Conservation (phyloP, 805 yeast species). For the Saccharomyces mikatae region DNA sequence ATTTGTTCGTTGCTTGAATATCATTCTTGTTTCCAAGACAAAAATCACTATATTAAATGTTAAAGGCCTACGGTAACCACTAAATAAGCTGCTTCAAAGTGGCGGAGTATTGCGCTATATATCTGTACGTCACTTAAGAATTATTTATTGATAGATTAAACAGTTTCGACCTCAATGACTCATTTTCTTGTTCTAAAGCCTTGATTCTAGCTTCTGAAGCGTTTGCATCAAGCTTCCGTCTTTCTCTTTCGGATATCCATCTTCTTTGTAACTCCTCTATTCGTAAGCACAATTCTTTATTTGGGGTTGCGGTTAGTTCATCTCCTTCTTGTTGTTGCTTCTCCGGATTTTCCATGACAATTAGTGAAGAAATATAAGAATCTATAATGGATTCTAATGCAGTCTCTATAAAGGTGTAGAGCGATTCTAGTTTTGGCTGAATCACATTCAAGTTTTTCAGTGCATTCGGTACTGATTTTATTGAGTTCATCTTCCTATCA, state of each 20-base stretch:
- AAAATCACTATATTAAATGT: not conserved
- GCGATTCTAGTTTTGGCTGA: conserved; percentile 34
- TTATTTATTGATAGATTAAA: conserved; percentile 5
- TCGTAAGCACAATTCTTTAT: conserved; percentile 40
- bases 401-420: conserved; percentile 48
- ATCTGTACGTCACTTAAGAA: not conserved
- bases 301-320: conserved; percentile 7
- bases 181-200: conserved; percentile 51
- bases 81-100: not conserved
- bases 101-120: not conserved
- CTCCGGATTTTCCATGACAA: conserved; percentile 11
- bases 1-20: not conserved
- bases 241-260: conserved; percentile 67
- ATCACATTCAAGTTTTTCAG: conserved; percentile 21
- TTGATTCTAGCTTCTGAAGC: conserved; percentile 45
- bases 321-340: conserved; percentile 3
- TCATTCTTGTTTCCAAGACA: not conserved
- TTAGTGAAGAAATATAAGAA: conserved; percentile 39
- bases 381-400: conserved; percentile 52
- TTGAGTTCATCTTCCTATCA: conserved; percentile 39
- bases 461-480: conserved; percentile 19
- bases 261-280: conserved; percentile 54
- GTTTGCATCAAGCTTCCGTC: conserved; percentile 51
- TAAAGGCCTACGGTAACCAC: not conserved
- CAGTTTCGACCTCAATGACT: conserved; percentile 29